These are phyloP conservation scores for Rhodomyrtus psidioides DNA, from an alignment of 441 rosid genomes.

Conservation along the genomic window DNA sequence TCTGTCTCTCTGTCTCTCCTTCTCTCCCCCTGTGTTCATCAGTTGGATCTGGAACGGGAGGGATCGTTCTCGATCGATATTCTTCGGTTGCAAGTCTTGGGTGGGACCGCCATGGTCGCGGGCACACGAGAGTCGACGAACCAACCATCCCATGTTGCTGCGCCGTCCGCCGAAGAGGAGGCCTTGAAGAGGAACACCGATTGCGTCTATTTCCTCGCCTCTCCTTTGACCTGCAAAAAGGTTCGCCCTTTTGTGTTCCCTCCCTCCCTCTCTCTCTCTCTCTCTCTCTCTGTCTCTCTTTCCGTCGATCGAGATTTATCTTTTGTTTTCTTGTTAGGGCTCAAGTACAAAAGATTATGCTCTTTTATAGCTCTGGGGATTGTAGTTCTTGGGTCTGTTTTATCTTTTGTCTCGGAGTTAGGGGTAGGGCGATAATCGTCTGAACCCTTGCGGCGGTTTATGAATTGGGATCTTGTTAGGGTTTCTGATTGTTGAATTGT, in stretches of 20 bases:
- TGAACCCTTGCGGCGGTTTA: background rate
- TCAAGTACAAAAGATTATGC: background rate
- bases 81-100: background rate
- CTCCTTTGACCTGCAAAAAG: conserved; percentile 98
- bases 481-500: conserved; percentile 10
- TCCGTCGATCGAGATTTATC: background rate
- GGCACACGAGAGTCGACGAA: conserved; percentile 26
- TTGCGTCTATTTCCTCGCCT: conserved; percentile 95
- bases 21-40: background rate
- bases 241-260: conserved; percentile 9
- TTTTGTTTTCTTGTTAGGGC: background rate
- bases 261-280: background rate
- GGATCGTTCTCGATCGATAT: background rate
- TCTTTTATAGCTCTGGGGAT: background rate
- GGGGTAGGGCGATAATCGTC: background rate
- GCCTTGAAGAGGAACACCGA: conserved; percentile 88
- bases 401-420: background rate
- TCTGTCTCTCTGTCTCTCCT: background rate
- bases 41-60: background rate
- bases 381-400: background rate
- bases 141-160: conserved; percentile 12
- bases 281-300: background rate
- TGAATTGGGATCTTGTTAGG: conserved; percentile 8
- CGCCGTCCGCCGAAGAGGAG: conserved; percentile 61
- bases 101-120: conserved; percentile 42